Evolutionary conservation across 2,329 filamentous ascomycete genomes (phyloP).

Genomic region (Camillea tinctor): DNA sequence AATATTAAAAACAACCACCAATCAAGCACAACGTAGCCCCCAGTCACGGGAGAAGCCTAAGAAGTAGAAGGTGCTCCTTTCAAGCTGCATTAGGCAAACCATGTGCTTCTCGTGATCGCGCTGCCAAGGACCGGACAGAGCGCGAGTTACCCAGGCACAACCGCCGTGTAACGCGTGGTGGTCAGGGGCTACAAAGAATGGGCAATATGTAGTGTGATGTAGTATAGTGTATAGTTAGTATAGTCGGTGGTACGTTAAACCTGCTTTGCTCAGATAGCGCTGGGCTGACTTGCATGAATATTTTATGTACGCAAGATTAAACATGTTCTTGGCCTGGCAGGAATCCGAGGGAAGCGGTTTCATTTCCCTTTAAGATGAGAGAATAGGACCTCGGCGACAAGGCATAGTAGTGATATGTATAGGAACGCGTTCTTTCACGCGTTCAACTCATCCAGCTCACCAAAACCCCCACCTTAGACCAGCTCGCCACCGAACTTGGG

Average conservation of each 20-base stretch:
- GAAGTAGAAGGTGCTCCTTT: neutral
- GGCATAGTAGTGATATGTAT: neutral
- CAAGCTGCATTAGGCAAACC: neutral
- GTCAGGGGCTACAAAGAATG: neutral
- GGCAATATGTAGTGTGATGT: too few relatives aligned
- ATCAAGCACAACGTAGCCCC: neutral
- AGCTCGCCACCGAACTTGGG: neutral
- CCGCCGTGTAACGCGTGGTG: neutral
- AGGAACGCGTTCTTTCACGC: neutral
- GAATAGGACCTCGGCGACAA: neutral
- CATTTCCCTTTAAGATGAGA: neutral
- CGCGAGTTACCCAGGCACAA: neutral
- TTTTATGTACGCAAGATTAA: neutral
- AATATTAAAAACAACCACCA: neutral
- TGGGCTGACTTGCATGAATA: neutral
- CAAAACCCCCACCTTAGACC: neutral
- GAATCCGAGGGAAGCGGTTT: neutral
- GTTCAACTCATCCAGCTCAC: neutral
- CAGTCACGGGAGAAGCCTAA: neutral
- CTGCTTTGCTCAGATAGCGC: neutral
- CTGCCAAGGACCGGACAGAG: neutral
- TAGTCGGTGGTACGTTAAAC: neutral
- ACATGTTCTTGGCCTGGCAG: neutral
- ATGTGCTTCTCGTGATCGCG: neutral
- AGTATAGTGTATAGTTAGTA: neutral